Base-by-base conservation (phyloP, 2,329 filamentous ascomycete genomes). In the Juglanconis sp. region DNA sequence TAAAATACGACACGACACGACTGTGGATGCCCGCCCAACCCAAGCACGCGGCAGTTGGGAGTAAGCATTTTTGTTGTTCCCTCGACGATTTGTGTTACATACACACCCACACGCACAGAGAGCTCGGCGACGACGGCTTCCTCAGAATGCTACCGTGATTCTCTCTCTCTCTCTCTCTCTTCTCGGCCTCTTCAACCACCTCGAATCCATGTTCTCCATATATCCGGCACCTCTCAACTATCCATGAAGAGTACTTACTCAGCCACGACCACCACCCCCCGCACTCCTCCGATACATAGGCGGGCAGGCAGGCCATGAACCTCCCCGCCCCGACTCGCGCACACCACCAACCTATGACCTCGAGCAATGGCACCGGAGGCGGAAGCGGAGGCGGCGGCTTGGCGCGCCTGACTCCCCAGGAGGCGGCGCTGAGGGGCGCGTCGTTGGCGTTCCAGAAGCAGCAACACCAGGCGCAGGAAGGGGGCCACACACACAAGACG, bases 391-490 rank as follows among this genome's bases (percentile, higher is more conserved):
- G 1, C 17, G 17, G 59, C 30, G 44, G 38, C 54, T 30, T 10
- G 6, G 46, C 51, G 30, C 44, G 30, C 32, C 56, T 62, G 15
- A 56, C 60, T 10, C 62, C 59, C 30, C 53, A 63, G 65, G 69
- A 69, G 69, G 71, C 79, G 13, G 81, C 82, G 53, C 72, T 85
- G 59, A 77, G 74, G 60, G 83, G 83, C 56, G 83, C 83, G 9
- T 80, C 79, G 10, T 75, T 85, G 32, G 83, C 83, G 24, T 86
- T 86, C 63, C 74, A 76, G 64, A 79, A 77, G 52, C 60, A 63
- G 59, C 62, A 72, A 34, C 55, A 57, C 51, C 68, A 66, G 34
- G 64, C 50, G 36, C 57, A 59, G 46, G 44, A 60, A 24, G 48
- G 47, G 8, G 42, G 15, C 17, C 9, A 46, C 5, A 35, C 31